phyloP scores from a whole-genome alignment of 2,329 filamentous ascomycete genomes.

The Aspergillus versicolor region DNA sequence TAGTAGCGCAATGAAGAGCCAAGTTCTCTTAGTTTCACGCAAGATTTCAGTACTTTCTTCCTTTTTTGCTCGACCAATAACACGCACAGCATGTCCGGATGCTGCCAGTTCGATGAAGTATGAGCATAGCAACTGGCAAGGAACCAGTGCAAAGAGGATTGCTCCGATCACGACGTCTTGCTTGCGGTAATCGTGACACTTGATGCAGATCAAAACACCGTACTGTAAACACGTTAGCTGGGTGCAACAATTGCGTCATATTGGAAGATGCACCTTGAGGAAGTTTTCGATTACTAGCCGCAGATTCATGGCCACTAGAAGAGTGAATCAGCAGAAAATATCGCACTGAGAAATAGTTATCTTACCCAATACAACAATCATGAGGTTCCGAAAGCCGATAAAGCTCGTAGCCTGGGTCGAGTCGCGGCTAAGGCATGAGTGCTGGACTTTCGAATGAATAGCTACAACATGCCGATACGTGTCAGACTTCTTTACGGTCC shows the following conservation, averaged over 20 bases:
- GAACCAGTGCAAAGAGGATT: slow-evolving; percentile 80
- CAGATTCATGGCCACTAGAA: slow-evolving; percentile 84
- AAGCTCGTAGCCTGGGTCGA: slow-evolving; percentile 75
- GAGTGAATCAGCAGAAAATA: not conserved
- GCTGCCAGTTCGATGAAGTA: slow-evolving; percentile 86
- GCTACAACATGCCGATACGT: slow-evolving; percentile 93
- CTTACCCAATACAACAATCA: slow-evolving; percentile 86
- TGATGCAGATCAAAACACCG: slow-evolving; percentile 87
- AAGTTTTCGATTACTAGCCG: slow-evolving; percentile 96
- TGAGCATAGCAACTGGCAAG: slow-evolving; percentile 85
- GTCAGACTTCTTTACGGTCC: slow-evolving; percentile 39
- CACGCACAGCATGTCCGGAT: slow-evolving; percentile 72
- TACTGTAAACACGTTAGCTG: slow-evolving; percentile 59
- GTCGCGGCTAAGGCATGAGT: slow-evolving; percentile 86
- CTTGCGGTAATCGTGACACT: slow-evolving; percentile 80
- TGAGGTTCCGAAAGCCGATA: slow-evolving; percentile 89
- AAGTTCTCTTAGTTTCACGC: slow-evolving; percentile 68
- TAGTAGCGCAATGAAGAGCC: slow-evolving; percentile 75
- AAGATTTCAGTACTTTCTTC: slow-evolving; percentile 51
- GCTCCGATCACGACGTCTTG: slow-evolving; percentile 75
- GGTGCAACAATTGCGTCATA: not conserved
- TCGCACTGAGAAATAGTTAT: not conserved
- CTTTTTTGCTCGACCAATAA: slow-evolving; percentile 59
- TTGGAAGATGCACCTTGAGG: slow-evolving; percentile 65
- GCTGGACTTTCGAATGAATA: slow-evolving; percentile 69